These are phyloP conservation scores for Ulmus americana DNA, from an alignment of 331 rosid genomes.

Conservation along the genomic window DNA sequence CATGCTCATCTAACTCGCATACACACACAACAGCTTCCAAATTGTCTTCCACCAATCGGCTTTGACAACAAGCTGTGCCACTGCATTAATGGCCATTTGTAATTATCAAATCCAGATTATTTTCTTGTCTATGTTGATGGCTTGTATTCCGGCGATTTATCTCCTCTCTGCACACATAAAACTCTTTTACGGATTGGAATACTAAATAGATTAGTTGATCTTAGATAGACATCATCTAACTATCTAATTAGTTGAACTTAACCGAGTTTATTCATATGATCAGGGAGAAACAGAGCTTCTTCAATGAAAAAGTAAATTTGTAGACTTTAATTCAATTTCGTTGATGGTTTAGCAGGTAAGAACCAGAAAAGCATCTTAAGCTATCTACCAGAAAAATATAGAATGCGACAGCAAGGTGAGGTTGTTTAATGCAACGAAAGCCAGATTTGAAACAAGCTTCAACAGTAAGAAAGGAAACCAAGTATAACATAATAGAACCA, in stretches of 20 bases:
- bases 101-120: conserved; percentile 30
- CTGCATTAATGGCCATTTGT: conserved; percentile 44
- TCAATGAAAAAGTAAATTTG: too few species aligned
- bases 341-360: too few species aligned
- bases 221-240: background rate
- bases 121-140: conserved; percentile 44
- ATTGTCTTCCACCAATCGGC: background rate
- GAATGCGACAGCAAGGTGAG: background rate
- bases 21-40: background rate
- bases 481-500: background rate
- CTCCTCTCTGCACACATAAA: conserved; percentile 58
- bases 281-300: too few species aligned
- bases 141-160: conserved; percentile 40
- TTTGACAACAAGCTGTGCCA: conserved; percentile 5
- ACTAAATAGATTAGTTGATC: background rate
- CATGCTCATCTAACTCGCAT: background rate
- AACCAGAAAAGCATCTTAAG: too few species aligned
- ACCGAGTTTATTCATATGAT: too few species aligned
- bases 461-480: background rate
- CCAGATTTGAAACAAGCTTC: background rate
- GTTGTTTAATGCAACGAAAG: background rate
- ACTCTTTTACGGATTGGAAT: background rate
- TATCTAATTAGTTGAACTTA: background rate
- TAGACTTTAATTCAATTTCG: too few species aligned
- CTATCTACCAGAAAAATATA: background rate